Evolutionary conservation across 371 early-diverging fungal genomes (phyloP).

Genomic region (Cokeromyces recurvatus): DNA sequence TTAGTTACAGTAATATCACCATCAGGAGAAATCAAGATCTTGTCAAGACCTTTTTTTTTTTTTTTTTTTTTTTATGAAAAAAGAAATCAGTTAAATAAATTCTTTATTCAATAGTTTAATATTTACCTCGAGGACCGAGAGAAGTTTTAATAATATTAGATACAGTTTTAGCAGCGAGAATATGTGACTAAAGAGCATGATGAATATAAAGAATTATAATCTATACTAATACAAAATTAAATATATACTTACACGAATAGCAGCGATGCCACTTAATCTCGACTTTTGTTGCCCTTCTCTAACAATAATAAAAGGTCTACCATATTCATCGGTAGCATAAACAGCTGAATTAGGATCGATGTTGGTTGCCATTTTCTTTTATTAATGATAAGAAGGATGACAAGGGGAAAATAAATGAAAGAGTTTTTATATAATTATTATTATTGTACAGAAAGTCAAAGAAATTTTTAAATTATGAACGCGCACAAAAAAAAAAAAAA

Average conservation of each 20-base stretch:
- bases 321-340: conserved; percentile 88
- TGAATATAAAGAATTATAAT: too few species aligned
- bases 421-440: too few species aligned
- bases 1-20: conserved; percentile 99
- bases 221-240: neutral
- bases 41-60: conserved; percentile 82
- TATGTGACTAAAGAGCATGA: conserved; percentile 76
- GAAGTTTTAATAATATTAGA: conserved; percentile 96
- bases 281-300: conserved; percentile 90
- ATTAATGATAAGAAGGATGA: too few species aligned
- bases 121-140: conserved; percentile 97
- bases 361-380: conserved; percentile 2
- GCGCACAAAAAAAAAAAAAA: too few species aligned
- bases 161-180: conserved; percentile 95
- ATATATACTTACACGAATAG: conserved; percentile 74
- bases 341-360: conserved; percentile 49
- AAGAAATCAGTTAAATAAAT: too few species aligned
- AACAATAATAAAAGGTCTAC: conserved; percentile 95
- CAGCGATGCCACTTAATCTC: conserved; percentile 84
- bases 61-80: neutral
- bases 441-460: too few species aligned
- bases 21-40: conserved; percentile 98
- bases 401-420: too few species aligned
- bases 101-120: too few species aligned
- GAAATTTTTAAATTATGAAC: too few species aligned